Conservation (phyloP, 2,329 filamentous ascomycete genomes). For the Diaporthe destruens region DNA sequence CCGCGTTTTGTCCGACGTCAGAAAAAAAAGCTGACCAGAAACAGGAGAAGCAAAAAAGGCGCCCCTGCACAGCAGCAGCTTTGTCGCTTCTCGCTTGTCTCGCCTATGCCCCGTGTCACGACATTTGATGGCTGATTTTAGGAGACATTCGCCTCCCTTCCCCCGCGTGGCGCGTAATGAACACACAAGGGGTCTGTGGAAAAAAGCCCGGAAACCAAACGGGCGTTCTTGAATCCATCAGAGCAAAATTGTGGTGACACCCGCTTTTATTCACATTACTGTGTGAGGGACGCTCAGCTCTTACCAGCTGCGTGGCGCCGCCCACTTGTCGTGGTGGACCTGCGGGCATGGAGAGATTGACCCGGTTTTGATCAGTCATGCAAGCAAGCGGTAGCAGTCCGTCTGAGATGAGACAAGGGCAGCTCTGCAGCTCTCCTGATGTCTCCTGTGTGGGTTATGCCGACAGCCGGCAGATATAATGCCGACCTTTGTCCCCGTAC, state of each 20-base stretch:
- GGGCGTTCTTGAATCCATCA: neutral
- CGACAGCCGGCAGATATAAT: slow-evolving; percentile 18
- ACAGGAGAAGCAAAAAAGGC: slow-evolving; percentile 9
- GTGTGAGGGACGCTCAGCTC: neutral
- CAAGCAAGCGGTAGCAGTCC: neutral
- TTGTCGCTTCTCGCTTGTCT: slow-evolving; percentile 11
- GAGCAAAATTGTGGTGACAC: slow-evolving; percentile 22
- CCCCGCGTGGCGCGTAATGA: slow-evolving; percentile 14
- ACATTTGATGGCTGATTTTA: slow-evolving; percentile 14
- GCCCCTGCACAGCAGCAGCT: neutral
- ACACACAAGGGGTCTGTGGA: slow-evolving; percentile 15
- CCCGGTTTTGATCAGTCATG: slow-evolving; percentile 4
- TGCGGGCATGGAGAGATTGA: neutral
- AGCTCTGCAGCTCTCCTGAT: neutral
- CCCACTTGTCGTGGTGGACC: too few species aligned
- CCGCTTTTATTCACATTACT: slow-evolving; percentile 8
- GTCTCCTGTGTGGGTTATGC: slow-evolving; percentile 10
- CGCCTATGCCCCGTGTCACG: slow-evolving; percentile 19
- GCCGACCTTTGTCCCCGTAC: slow-evolving; percentile 1
- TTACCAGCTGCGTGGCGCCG: neutral
- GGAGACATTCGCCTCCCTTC: neutral
- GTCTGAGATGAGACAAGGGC: slow-evolving; percentile 29
- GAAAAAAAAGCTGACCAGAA: slow-evolving; percentile 10
- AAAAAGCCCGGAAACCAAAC: slow-evolving; percentile 5
- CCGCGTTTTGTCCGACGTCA: slow-evolving; percentile 30